Percentiles rank a stretch among this genome's conserved stretches.
Conservation (phyloP, 2,329 filamentous ascomycete genomes). For the Talaromyces sp. region DNA sequence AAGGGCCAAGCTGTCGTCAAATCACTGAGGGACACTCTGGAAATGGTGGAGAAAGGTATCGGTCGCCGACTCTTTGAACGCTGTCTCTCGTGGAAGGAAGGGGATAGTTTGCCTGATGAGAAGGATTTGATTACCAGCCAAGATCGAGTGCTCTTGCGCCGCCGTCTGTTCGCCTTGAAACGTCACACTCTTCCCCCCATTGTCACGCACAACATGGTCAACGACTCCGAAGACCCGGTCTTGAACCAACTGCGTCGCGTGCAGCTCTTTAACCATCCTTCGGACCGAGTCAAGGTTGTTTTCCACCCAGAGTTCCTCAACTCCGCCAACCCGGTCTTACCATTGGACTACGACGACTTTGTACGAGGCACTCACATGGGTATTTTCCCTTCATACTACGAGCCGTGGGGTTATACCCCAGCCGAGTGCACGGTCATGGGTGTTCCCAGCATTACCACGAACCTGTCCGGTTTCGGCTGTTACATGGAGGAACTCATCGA, state of each 20-base stretch:
- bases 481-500: conserved; percentile 99
- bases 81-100: conserved; percentile 92
- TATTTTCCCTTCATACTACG: conserved; percentile 96
- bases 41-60: conserved; percentile 87
- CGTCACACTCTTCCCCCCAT: conserved; percentile 84
- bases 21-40: conserved; percentile 86
- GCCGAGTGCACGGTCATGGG: conserved; percentile 99
- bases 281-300: conserved; percentile 92
- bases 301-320: conserved; percentile 99
- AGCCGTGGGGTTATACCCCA: conserved; percentile 98
- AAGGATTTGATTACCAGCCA: conserved; percentile 91
- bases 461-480: conserved; percentile 94
- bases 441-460: conserved; percentile 96
- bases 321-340: conserved; percentile 89
- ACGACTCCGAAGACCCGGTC: conserved; percentile 88
- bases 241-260: conserved; percentile 94
- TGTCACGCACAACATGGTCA: conserved; percentile 98
- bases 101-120: conserved; percentile 88
- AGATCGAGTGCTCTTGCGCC: conserved; percentile 86
- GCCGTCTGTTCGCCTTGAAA: conserved; percentile 96
- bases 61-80: conserved; percentile 93
- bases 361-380: conserved; percentile 94
- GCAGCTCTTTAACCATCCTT: conserved; percentile 93
- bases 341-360: conserved; percentile 97
- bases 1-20: conserved; percentile 98